phyloP scores from a whole-genome alignment of 495 filamentous ascomycete species.

The Hypoxylon trugodes region DNA sequence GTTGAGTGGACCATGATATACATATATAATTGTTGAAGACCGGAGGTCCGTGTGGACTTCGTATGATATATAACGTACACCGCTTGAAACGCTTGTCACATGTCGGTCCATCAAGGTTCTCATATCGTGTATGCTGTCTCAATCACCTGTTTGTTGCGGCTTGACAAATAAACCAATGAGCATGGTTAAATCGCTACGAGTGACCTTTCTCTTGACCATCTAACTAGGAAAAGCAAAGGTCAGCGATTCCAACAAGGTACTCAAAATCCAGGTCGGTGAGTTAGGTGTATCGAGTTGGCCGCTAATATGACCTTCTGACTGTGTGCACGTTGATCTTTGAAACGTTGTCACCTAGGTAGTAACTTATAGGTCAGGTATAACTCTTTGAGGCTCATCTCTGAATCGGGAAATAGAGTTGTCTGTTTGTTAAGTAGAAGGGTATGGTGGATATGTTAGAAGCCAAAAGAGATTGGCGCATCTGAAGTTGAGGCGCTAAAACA shows the following conservation, averaged over 20 bases:
- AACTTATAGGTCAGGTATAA: too few species aligned
- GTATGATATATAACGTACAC: slow-evolving; percentile 25
- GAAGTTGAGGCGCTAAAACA: slow-evolving; percentile 3
- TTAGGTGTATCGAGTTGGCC: background rate
- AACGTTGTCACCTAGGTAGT: background rate
- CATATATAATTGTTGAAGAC: background rate
- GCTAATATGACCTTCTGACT: slow-evolving; percentile 2
- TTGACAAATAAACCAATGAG: slow-evolving; percentile 7
- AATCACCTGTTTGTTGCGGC: background rate
- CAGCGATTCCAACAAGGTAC: background rate
- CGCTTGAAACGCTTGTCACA: slow-evolving; percentile 19
- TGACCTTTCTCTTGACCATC: slow-evolving; percentile 8
- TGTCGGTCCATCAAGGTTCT: slow-evolving; percentile 31
- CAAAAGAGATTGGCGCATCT: background rate
- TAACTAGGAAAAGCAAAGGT: slow-evolving; percentile 7
- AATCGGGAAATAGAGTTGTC: too few species aligned
- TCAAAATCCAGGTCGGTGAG: slow-evolving; percentile 11
- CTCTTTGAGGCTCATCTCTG: background rate
- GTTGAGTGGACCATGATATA: background rate
- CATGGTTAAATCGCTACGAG: background rate
- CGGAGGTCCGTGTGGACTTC: background rate
- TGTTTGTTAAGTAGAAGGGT: too few species aligned
- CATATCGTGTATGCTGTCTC: slow-evolving; percentile 1
- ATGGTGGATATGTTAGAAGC: too few species aligned
- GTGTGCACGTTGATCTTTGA: background rate